A percentile compares a stretch with the other conserved stretches of the same genome.
Evolutionary conservation across 2,329 filamentous ascomycete species (phyloP).

Genomic region (Penicillium sp.): DNA sequence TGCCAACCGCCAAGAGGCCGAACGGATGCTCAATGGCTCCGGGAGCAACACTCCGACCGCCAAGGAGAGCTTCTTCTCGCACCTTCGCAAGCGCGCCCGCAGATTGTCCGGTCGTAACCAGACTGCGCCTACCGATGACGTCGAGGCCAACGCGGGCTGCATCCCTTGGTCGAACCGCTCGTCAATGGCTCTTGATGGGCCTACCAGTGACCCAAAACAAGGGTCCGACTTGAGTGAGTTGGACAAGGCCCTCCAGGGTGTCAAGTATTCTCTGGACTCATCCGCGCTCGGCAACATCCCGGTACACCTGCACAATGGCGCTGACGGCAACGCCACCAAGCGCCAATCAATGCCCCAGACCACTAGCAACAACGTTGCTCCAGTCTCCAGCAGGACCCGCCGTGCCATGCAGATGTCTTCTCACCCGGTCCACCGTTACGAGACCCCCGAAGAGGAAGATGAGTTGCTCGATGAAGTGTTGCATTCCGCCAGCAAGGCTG

Average conservation of each 20-base stretch:
- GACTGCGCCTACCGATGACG: conserved; percentile 75
- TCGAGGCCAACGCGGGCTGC: conserved; percentile 90
- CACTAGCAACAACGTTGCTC: conserved; percentile 35
- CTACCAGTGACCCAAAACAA: conserved; percentile 46
- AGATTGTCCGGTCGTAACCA: conserved; percentile 89
- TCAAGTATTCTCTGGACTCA: conserved; percentile 56
- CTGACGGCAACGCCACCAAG: conserved; percentile 31
- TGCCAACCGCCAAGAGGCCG: conserved; percentile 82
- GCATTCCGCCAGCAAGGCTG: conserved; percentile 69
- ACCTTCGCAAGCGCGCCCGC: conserved; percentile 87
- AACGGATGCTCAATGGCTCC: conserved; percentile 81
- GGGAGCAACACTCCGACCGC: conserved; percentile 69
- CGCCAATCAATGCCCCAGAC: conserved; percentile 41
- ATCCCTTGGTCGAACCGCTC: conserved; percentile 85
- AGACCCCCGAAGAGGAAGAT: conserved; percentile 93
- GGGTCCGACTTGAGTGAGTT: conserved; percentile 56
- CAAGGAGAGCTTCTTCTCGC: conserved; percentile 97
- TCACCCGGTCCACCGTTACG: conserved; percentile 78
- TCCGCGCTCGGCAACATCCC: conserved; percentile 38
- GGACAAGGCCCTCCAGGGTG: conserved; percentile 59
- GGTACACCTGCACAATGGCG: conserved; percentile 33
- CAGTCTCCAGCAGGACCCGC: conserved; percentile 75
- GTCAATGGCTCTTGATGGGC: conserved; percentile 70
- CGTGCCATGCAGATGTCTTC: conserved; percentile 66
- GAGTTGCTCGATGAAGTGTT: conserved; percentile 89